Percentiles rank a stretch among this genome's conserved stretches.
phyloP scores from a whole-genome alignment of 169 alveolate genomes.

The Babesia sp. region DNA sequence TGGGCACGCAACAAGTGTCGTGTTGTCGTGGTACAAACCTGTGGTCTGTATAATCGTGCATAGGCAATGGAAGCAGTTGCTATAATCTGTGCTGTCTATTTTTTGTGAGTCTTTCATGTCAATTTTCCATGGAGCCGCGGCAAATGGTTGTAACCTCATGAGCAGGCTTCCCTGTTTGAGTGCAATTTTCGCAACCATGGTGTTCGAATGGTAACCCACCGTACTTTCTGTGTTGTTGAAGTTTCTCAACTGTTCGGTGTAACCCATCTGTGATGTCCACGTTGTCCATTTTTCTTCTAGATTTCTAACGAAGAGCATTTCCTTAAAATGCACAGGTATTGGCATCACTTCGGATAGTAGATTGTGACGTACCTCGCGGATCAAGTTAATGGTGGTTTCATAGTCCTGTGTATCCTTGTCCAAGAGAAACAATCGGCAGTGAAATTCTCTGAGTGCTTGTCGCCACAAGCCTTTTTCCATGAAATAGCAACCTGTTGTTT shows the following conservation, averaged over 20 bases:
- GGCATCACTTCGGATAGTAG: conserved; percentile 41
- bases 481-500: conserved; percentile 29
- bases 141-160: conserved; percentile 35
- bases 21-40: conserved; percentile 44
- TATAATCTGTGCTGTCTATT: too few species aligned
- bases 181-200: conserved; percentile 14
- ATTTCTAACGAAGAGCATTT: conserved; percentile 43
- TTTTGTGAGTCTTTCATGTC: conserved; percentile 1
- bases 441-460: conserved; percentile 31
- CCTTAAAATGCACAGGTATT: conserved; percentile 44
- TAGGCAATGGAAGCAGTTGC: conserved; percentile 86
- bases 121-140: conserved; percentile 58
- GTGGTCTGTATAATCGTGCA: conserved; percentile 70
- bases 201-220: not conserved
- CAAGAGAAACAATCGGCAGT: conserved; percentile 42
- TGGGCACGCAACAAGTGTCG: conserved; percentile 77
- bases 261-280: conserved; percentile 58
- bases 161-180: conserved; percentile 51
- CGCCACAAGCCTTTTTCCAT: conserved; percentile 30
- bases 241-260: conserved; percentile 34
- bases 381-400: conserved; percentile 9
- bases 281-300: conserved; percentile 8
- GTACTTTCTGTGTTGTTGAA: not conserved
- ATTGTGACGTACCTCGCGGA: conserved; percentile 20
- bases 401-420: conserved; percentile 43